A percentile compares a stretch with the other conserved stretches of the same genome.
phyloP scores from a whole-genome alignment of 345 rosid species.

The Excoecaria agallocha region DNA sequence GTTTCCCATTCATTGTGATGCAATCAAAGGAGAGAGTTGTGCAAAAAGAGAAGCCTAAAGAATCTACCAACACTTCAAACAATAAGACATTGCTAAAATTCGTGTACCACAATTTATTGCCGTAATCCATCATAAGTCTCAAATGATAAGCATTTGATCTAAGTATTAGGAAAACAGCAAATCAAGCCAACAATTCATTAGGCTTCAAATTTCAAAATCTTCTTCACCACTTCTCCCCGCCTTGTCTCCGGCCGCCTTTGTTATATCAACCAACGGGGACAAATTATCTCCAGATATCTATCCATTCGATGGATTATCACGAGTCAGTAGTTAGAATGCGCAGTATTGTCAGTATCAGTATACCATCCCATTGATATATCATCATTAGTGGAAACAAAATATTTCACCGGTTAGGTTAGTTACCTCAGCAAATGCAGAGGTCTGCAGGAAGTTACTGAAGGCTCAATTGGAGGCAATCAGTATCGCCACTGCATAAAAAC shows the following conservation, averaged over 20 bases:
- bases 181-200: not conserved
- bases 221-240: not conserved
- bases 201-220: conserved; percentile 2
- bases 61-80: not conserved
- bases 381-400: conserved; percentile 2
- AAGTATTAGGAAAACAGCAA: not conserved
- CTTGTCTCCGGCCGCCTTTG: conserved; percentile 9
- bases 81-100: not conserved
- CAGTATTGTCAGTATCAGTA: conserved; percentile 12
- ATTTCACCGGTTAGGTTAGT: conserved; percentile 53
- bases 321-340: conserved; percentile 29
- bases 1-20: not conserved
- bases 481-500: conserved; percentile 61
- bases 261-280: conserved; percentile 6
- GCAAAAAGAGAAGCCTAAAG: not conserved
- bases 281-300: conserved; percentile 18
- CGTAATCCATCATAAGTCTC: too few relatives aligned
- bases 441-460: conserved; percentile 41
- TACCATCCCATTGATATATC: conserved; percentile 12
- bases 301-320: conserved; percentile 33
- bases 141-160: not conserved
- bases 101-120: too few relatives aligned
- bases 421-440: conserved; percentile 79
- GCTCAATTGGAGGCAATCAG: conserved; percentile 44
- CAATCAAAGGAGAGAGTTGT: not conserved